phyloP scores from a whole-genome alignment of 495 filamentous ascomycete species.

The Aspergillus avenaceus region DNA sequence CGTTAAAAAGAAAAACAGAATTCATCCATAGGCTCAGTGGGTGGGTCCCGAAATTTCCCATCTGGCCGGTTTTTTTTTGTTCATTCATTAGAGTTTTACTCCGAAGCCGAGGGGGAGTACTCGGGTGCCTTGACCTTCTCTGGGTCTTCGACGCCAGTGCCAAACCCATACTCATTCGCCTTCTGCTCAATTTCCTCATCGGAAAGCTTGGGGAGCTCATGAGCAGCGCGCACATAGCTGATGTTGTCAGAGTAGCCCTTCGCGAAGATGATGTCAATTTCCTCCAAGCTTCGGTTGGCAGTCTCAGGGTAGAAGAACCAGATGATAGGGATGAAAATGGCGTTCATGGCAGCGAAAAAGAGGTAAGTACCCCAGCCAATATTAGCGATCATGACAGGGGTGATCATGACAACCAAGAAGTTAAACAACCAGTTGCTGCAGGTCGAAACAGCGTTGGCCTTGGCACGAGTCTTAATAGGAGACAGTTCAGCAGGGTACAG shows the following conservation, averaged over 20 bases:
- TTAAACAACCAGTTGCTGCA: slow-evolving; percentile 81
- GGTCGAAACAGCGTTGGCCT: slow-evolving; percentile 72
- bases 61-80: slow-evolving; percentile 5
- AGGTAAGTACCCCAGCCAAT: slow-evolving; percentile 76
- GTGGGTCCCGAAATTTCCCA: too few relatives aligned
- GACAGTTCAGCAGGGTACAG: slow-evolving; percentile 69
- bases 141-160: slow-evolving; percentile 16
- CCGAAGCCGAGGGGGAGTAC: slow-evolving; percentile 9
- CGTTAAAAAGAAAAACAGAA: slow-evolving; percentile 2
- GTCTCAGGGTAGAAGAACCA: slow-evolving; percentile 79
- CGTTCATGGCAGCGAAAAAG: slow-evolving; percentile 72
- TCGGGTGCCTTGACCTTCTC: slow-evolving; percentile 24
- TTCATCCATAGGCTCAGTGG: too few relatives aligned
- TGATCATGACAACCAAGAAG: slow-evolving; percentile 78
- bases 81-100: background rate
- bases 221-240: slow-evolving; percentile 64
- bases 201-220: slow-evolving; percentile 63
- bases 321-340: slow-evolving; percentile 66
- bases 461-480: slow-evolving; percentile 67
- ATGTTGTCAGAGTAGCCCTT: slow-evolving; percentile 75
- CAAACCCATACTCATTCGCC: slow-evolving; percentile 59
- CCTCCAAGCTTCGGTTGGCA: slow-evolving; percentile 64
- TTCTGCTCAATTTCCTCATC: slow-evolving; percentile 61
- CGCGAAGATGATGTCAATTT: slow-evolving; percentile 78
- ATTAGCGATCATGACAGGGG: slow-evolving; percentile 63